Evolutionary conservation across 805 yeast genomes (phyloP), one percentile per base, ranked within the genome.

Genomic region (Hermanozyma aechmeae): DNA sequence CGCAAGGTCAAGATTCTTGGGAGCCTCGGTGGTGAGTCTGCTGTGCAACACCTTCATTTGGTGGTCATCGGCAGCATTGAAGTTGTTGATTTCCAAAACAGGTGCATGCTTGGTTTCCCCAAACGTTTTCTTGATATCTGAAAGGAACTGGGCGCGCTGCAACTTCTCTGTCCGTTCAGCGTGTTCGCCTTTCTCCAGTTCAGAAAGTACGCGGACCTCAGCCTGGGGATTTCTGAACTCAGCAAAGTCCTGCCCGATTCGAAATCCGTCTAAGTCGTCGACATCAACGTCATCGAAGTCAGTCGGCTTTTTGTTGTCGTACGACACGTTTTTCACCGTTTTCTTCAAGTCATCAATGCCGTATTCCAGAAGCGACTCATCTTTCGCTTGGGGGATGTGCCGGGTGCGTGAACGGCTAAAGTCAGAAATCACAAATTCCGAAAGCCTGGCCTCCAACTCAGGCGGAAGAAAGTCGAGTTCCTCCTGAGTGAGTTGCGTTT

Each of bases 41-140:
- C 34, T 29, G 32, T 56, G 51, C 32, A 56, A 41, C 13, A 33
- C 37, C 3, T 40, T 44, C 31, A 52, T 27, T 35, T 47, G 61
- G 3, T 12, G 16, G 9, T 31, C 34, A 28, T 56, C 62, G 13
- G 36, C 30, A 6, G 26, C 32, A 26, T 48, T 45, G 24, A 46
- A 40, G 30, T 57, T 62, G 36, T 62, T 53, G 34, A 62, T 48
- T 25, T 61, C 66, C 8, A 61, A n/a, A n/a, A n/a, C n/a, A n/a
- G n/a, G n/a, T n/a, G n/a, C n/a, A n/a, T n/a, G n/a, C n/a, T 23
- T 26, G 14, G 25, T 26, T 6, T 18, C 35, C n/a, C 42, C 52
- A 30, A 58, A 59, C 31, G 42, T 54, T 16, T 25, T 29, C 31
- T 50, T 53, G 26, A 62, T 47, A 26, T 51, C 51, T 20, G 43